Percentiles rank a stretch among this genome's conserved stretches.
Conservation (phyloP, 2,329 filamentous ascomycete genomes). For the Penicillium decumbens region DNA sequence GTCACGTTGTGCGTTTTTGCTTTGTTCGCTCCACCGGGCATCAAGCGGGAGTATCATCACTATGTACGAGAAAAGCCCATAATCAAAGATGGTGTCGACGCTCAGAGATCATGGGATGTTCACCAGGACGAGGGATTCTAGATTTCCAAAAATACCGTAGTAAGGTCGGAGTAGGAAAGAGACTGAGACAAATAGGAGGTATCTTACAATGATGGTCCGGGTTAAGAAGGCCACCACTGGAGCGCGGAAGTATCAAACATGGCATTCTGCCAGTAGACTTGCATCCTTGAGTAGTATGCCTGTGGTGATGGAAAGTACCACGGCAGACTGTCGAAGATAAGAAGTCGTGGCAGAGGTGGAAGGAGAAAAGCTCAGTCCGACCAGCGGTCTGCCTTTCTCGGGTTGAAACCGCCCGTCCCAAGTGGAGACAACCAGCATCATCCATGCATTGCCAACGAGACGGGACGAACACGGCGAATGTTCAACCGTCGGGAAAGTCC, state of each 20-base stretch:
- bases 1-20: conserved; percentile 11
- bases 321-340: background rate
- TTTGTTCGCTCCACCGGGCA: conserved; percentile 16
- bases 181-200: background rate
- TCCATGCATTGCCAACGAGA: conserved; percentile 1
- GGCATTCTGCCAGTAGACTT: background rate
- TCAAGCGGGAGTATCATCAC: conserved; percentile 15
- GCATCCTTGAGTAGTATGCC: background rate
- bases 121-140: background rate
- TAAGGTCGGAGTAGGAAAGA: background rate
- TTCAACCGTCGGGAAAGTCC: conserved; percentile 1
- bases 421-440: conserved; percentile 1
- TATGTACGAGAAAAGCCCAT: conserved; percentile 20
- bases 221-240: background rate
- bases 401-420: conserved; percentile 1
- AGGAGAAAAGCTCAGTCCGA: conserved; percentile 6
- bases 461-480: background rate
- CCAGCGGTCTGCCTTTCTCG: conserved; percentile 14
- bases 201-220: background rate
- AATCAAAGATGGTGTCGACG: background rate
- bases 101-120: background rate
- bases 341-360: background rate
- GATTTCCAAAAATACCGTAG: background rate
- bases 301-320: background rate
- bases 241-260: background rate